A percentile compares a stretch with the other conserved stretches of the same genome.
These are phyloP conservation scores for Wakefieldia striispora DNA, from an alignment of 768 basidiomycete genomes.

Conservation along the genomic window DNA sequence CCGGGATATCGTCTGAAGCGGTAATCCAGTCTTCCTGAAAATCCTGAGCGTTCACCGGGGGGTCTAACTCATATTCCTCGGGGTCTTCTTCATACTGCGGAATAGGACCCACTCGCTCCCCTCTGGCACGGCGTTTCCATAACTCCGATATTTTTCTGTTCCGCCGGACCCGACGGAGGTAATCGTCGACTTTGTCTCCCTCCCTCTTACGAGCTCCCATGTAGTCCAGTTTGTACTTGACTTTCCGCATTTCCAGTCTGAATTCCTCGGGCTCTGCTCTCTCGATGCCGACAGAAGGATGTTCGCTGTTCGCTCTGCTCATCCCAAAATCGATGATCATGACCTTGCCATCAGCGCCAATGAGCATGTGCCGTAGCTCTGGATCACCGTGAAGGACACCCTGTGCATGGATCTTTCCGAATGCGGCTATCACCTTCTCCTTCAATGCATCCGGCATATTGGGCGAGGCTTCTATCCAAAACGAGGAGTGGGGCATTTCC, in stretches of 20 bases:
- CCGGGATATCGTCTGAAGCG: conserved; percentile 32
- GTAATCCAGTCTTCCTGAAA: conserved; percentile 37
- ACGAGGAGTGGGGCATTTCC: conserved; percentile 54
- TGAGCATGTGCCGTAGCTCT: conserved; percentile 51
- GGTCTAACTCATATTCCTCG: conserved; percentile 31
- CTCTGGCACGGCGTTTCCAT: conserved; percentile 27
- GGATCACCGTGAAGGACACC: conserved; percentile 50
- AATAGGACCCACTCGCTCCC: conserved; percentile 31
- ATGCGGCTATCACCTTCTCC: conserved; percentile 48
- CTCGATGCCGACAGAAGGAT: conserved; percentile 34
- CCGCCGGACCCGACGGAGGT: conserved; percentile 26
- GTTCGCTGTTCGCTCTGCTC: conserved; percentile 32
- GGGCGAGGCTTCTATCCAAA: conserved; percentile 61
- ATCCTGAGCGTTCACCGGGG: conserved; percentile 33
- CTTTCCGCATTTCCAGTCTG: conserved; percentile 51
- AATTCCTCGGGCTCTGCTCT: conserved; percentile 42
- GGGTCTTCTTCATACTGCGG: conserved; percentile 30
- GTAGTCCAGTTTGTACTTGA: conserved; percentile 54
- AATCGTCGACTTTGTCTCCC: conserved; percentile 31
- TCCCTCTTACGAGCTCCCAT: conserved; percentile 37
- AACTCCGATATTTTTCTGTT: conserved; percentile 28
- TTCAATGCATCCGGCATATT: conserved; percentile 58
- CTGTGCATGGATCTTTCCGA: conserved; percentile 44
- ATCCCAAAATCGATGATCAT: conserved; percentile 56
- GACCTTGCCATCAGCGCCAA: conserved; percentile 51